These are phyloP conservation scores for Coemansia guatemalensis DNA, from an alignment of 192 early-diverging fungal species.

Conservation along the genomic window DNA sequence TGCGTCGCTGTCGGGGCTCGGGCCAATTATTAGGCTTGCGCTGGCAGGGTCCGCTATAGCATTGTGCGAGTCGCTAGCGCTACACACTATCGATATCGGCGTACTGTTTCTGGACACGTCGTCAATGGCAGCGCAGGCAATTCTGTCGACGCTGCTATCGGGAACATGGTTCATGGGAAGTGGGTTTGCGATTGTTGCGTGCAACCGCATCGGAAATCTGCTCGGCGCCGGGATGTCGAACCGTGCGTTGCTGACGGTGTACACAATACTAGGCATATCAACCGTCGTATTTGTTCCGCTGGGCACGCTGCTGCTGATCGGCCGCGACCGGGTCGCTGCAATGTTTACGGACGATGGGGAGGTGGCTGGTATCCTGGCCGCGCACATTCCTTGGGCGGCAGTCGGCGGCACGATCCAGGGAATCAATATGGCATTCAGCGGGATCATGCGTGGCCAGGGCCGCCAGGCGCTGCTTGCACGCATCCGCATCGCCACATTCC, in stretches of 20 bases:
- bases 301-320: conserved; percentile 57
- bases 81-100: conserved; percentile 71
- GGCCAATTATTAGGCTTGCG: conserved; percentile 67
- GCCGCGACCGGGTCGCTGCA: conserved; percentile 56
- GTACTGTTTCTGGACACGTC: conserved; percentile 74
- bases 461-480: conserved; percentile 54
- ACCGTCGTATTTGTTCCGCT: conserved; percentile 55
- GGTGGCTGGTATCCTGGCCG: conserved; percentile 22
- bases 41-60: conserved; percentile 79
- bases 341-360: conserved; percentile 48
- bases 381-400: conserved; percentile 41
- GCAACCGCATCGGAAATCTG: conserved; percentile 79
- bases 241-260: conserved; percentile 54
- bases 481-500: conserved; percentile 51
- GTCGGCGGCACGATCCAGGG: conserved; percentile 46
- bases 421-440: conserved; percentile 60
- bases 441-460: conserved; percentile 59
- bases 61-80: conserved; percentile 75
- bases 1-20: conserved; percentile 62
- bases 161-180: conserved; percentile 71
- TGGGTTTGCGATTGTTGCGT: conserved; percentile 69
- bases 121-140: conserved; percentile 80
- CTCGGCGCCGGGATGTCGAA: conserved; percentile 60
- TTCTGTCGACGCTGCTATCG: conserved; percentile 65
- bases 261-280: conserved; percentile 47